Percentiles rank a stretch among this genome's conserved stretches.
Conservation (phyloP, 2,329 filamentous ascomycete species). For the Aureobasidium pullulans region DNA sequence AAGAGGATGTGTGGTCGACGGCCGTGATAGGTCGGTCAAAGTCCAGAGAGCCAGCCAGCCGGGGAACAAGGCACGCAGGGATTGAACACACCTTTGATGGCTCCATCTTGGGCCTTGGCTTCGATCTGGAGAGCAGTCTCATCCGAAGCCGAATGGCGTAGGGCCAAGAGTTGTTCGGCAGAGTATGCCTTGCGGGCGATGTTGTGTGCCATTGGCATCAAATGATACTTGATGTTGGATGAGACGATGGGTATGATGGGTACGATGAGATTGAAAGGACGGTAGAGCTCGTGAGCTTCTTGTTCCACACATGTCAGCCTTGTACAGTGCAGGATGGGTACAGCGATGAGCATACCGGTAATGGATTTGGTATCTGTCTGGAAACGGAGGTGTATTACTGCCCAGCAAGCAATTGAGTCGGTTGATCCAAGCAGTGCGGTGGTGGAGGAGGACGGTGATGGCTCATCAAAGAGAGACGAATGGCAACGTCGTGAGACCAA, state of each 20-base stretch:
- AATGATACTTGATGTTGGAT: neutral
- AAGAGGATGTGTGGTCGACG: neutral
- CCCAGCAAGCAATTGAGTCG: neutral
- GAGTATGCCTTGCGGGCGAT: constrained; percentile 30
- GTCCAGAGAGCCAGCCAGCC: neutral
- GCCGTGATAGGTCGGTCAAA: neutral
- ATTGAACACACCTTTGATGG: constrained; percentile 28
- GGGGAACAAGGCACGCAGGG: neutral
- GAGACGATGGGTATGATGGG: neutral
- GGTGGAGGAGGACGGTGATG: neutral
- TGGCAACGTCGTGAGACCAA: constrained; percentile 1
- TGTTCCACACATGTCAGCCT: neutral
- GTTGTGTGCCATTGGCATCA: constrained; percentile 17
- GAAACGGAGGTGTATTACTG: constrained; percentile 2
- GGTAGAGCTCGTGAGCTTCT: neutral
- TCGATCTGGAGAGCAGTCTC: constrained; percentile 29
- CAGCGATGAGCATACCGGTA: neutral
- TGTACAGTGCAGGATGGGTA: neutral
- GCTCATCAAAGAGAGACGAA: neutral
- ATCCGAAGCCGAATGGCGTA: constrained; percentile 27
- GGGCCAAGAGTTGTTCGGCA: constrained; percentile 29
- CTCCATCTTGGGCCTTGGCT: constrained; percentile 29
- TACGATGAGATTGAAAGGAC: neutral
- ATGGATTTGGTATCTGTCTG: neutral
- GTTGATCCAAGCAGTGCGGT: constrained; percentile 2